These are phyloP conservation scores for Diaporthe citrichinensis DNA, from an alignment of 2,329 filamentous ascomycete species.

Conservation along the genomic window DNA sequence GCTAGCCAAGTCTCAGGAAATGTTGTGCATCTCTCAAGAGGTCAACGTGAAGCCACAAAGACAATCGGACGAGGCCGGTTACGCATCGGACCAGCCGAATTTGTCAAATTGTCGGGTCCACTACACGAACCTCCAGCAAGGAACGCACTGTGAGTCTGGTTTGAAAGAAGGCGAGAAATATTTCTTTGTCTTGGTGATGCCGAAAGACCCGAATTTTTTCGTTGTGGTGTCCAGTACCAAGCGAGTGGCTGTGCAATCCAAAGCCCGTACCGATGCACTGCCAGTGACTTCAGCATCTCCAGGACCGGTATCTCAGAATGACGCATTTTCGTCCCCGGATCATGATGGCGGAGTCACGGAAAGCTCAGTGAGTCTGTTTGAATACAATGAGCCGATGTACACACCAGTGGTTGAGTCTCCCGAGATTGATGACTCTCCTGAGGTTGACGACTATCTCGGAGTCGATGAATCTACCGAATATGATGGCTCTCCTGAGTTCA, in stretches of 20 bases:
- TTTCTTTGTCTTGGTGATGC: neutral
- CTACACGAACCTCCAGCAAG: neutral
- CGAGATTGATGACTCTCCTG: too few relatives aligned
- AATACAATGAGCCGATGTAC: too few relatives aligned
- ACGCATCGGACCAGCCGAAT: neutral
- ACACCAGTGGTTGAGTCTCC: too few relatives aligned
- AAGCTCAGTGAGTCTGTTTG: too few relatives aligned
- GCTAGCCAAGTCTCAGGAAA: neutral
- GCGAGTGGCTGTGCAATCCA: neutral
- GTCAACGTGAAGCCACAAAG: neutral
- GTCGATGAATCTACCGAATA: too few relatives aligned
- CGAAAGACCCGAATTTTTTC: neutral
- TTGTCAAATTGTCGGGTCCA: neutral
- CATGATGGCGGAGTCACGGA: too few relatives aligned
- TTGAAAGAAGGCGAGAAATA: neutral
- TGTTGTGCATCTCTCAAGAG: neutral
- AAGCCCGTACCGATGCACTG: too few relatives aligned
- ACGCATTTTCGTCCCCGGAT: too few relatives aligned
- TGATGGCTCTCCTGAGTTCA: too few relatives aligned
- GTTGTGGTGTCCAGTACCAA: neutral
- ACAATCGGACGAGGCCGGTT: neutral
- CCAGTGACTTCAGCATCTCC: too few relatives aligned
- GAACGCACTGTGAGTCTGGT: neutral
- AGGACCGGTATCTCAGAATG: too few relatives aligned
- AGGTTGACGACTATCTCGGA: too few relatives aligned